Conservation (phyloP, 805 yeast genomes). For the Tetrapisispora nanseiensis region DNA sequence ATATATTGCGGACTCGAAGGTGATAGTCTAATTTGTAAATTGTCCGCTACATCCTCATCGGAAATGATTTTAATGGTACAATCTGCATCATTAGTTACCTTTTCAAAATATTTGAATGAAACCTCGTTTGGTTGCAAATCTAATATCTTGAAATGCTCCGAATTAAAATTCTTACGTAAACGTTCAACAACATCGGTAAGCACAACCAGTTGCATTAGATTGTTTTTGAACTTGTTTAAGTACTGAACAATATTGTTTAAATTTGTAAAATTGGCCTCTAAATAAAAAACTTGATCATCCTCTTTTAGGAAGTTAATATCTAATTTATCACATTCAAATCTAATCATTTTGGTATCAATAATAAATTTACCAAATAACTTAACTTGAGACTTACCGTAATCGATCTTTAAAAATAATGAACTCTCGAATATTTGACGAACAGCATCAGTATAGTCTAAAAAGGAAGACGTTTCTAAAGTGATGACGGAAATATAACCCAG, state of each 20-base stretch:
- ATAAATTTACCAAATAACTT: constrained; percentile 26
- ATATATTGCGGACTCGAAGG: constrained; percentile 28
- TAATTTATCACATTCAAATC: constrained; percentile 23
- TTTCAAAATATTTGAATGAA: constrained; percentile 26
- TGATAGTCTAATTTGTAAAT: constrained; percentile 23
- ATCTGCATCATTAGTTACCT: constrained; percentile 19
- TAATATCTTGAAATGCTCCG: constrained; percentile 25
- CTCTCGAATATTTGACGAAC: constrained; percentile 21
- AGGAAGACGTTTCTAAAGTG: constrained; percentile 24
- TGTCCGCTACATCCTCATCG: constrained; percentile 22
- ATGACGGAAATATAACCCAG: constrained; percentile 14
- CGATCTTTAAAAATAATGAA: constrained; percentile 26
- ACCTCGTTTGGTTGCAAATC: constrained; percentile 28
- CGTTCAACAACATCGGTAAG: constrained; percentile 29
- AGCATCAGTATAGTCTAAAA: constrained; percentile 24
- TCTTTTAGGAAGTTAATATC: constrained; percentile 21
- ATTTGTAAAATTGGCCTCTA: constrained; percentile 20
- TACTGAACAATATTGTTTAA: constrained; percentile 21
- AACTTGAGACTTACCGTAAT: constrained; percentile 23
- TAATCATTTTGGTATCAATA: constrained; percentile 23
- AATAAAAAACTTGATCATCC: constrained; percentile 22
- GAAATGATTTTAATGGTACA: constrained; percentile 27
- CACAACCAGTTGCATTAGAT: constrained; percentile 26
- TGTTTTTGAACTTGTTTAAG: constrained; percentile 23
- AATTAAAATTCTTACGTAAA: constrained; percentile 25